Evolutionary conservation across 2,329 filamentous ascomycete species (phyloP), one percentile per base, ranked within the genome.

Genomic region (Pseudogymnoascus sp.): DNA sequence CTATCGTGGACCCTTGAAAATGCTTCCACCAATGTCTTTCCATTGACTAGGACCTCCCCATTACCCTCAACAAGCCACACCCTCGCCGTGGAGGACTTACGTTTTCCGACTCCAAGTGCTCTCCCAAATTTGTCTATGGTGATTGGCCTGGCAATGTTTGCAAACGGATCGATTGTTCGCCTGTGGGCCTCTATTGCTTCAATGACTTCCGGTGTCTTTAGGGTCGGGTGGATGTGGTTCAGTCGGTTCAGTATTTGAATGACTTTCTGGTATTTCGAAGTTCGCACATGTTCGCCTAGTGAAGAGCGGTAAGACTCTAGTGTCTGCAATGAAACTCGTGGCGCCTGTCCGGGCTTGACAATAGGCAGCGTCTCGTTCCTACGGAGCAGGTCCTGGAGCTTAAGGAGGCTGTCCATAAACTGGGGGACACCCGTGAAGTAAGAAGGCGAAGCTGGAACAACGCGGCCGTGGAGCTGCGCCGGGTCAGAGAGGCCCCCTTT

Each of bases 1-100:
- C 95, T 87, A 76, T 99, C 93, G 74, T 99, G 93, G 61, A 97
- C 77, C 36, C 95, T 87, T 35, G 87, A 90, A 75, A 99, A 99
- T 21, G 85, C 87, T 61, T 95, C 84, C 61, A 83, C 84, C 64
- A 99, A 79, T n/a, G 84, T 85, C 78, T 92, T 93, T 66, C 93
- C 93, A 74, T 99, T 99, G 75, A 99, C 81, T 69, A 96, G 75
- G 13, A 96, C 86, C 77, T 97, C 89, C 13, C 95, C 96, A 10
- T 90, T 91, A 5, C 95, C 95, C 78, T 97, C 93, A 4, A 99
- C 91, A 21, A 99, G 79, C 79, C 87, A 96, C 9, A 91, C 95
- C 63, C 87, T 87, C 1, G 95, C 95, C 23, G 86, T 86, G 2
- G 92, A 93, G 42, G 88, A 86, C 83, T 99, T 99, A 76, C 95